Evolutionary conservation across 139 green algal species (phyloP).

Genomic region (Auxenochlorella protothecoides): DNA sequence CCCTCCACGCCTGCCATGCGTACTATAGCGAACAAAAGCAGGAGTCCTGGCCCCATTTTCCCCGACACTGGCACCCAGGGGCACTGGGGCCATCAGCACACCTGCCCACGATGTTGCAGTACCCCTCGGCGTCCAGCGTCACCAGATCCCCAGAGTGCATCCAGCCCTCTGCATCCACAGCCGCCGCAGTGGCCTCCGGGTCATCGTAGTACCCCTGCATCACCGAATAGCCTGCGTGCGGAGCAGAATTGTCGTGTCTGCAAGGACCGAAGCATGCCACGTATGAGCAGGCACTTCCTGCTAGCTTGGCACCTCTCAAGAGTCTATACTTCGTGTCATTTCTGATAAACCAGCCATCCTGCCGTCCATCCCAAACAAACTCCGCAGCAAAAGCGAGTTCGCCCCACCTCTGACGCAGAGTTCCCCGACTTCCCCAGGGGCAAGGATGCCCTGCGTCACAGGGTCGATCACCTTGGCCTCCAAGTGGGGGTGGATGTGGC

Average conservation of each 20-base stretch:
- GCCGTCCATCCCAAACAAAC: too few species aligned
- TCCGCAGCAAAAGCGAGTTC: not conserved
- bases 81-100: too few species aligned
- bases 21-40: too few species aligned
- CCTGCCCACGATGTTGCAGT: conserved; percentile 23
- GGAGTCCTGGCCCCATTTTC: too few species aligned
- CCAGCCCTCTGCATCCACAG: conserved; percentile 12
- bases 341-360: too few species aligned
- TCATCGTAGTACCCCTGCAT: conserved; percentile 20
- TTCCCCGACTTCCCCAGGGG: conserved; percentile 2
- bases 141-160: conserved; percentile 26
- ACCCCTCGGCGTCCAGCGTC: conserved; percentile 11
- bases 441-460: not conserved
- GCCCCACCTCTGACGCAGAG: conserved; percentile 3
- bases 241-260: too few species aligned
- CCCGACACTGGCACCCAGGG: too few species aligned
- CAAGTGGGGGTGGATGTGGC: conserved; percentile 17
- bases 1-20: too few species aligned
- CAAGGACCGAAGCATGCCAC: too few species aligned
- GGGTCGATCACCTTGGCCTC: conserved; percentile 12
- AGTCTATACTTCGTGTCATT: too few species aligned
- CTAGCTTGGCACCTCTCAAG: too few species aligned
- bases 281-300: too few species aligned
- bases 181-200: not conserved
- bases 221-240: conserved; percentile 8